These are phyloP conservation scores for Penicillium expansum DNA, from an alignment of 2,329 filamentous ascomycete genomes.

Conservation along the genomic window DNA sequence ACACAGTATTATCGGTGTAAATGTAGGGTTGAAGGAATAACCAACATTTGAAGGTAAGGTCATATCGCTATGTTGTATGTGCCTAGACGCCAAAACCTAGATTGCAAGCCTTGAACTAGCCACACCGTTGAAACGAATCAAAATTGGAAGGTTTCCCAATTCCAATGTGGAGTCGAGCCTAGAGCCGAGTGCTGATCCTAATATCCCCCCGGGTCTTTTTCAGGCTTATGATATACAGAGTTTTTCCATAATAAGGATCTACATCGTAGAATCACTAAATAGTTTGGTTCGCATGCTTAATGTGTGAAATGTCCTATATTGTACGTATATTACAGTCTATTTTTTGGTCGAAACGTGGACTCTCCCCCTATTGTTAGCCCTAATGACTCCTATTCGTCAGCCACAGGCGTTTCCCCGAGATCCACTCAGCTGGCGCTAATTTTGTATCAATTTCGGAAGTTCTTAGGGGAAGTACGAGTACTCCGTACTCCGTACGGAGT, in stretches of 20 bases:
- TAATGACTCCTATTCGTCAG: background rate
- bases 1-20: no score
- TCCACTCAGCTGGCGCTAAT: background rate
- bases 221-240: background rate
- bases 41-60: no score
- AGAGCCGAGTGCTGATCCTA: background rate
- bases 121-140: slow-evolving; percentile 1
- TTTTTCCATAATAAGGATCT: background rate
- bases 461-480: background rate
- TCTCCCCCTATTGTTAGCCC: background rate
- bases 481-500: background rate
- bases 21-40: no score
- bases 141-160: background rate
- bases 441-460: background rate
- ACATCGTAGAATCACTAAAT: background rate
- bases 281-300: background rate
- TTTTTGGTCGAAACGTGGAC: background rate
- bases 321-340: background rate
- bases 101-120: no score
- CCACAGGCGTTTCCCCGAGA: background rate
- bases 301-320: background rate
- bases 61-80: no score
- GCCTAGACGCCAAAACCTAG: no score
- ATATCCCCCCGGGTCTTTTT: background rate
- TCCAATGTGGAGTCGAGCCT: background rate